Base-by-base conservation (phyloP, 805 yeast species). In the Starmerella apis region DNA sequence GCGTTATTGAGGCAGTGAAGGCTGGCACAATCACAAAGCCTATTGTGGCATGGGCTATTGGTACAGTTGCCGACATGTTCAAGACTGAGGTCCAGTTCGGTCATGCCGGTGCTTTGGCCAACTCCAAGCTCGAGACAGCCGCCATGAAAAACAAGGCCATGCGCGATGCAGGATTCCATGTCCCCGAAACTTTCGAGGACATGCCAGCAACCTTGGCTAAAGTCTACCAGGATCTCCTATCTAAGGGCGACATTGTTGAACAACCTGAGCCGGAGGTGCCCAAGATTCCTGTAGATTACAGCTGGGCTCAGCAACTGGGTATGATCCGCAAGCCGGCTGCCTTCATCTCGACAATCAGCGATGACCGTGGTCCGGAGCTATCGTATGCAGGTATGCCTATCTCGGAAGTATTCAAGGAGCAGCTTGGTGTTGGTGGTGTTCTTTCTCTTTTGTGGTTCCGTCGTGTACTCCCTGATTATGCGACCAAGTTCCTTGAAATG, bases 121-220 rank as follows among this genome's bases (percentile, higher is more conserved):
- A 81, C 68, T 79, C 81, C 58, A 80, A 80, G 67, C 73, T 75
- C 65, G 83, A 81, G 70, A 81, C 81, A 54, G 83, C 83, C 55
- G 70, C 68, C 60, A 72, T 80, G 63, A 78, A 78, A 73, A 78
- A 79, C 63, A 76, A 77, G 56, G 81, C 83, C 59, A 86, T 90
- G 70, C 82, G 85, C 68, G 83, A 81, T 59, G 97, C 97, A 20
- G 98, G 98, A 1, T 86, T 90, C 69, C 78, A 81, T 61, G 92
- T 86, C 49, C 95, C 95, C 59, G 85, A 83, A 54, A 86, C 83
- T 64, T 78, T 70, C 55, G 74, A 70, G 61, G 74, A 71, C 53
- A 55, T 70, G 62, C 74, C 74, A 32, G 71, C 65, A 55, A 59
- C 52, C 16, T 62, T 70, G 22, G 52, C 62, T 33, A 49, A 57